Evolutionary conservation across 2,329 filamentous ascomycete species (phyloP).

Genomic region (Neonectria neomacrospora): DNA sequence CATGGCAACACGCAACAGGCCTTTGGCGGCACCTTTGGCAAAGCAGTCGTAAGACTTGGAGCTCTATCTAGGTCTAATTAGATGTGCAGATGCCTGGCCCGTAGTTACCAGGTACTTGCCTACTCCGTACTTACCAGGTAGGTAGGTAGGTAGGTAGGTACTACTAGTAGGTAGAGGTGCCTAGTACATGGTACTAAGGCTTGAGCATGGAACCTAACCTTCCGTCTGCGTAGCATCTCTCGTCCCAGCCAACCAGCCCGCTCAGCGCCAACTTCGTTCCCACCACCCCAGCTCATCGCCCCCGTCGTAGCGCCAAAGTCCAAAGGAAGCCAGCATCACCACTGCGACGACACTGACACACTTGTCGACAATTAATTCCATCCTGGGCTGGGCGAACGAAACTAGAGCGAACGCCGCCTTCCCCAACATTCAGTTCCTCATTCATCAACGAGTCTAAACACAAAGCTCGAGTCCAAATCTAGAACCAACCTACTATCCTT

Average conservation of each 20-base stretch:
- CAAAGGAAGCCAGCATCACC: conserved; percentile 31
- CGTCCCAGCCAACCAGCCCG: conserved; percentile 20
- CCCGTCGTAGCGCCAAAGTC: conserved; percentile 35
- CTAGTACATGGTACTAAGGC: too few species aligned
- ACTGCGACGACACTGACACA: conserved; percentile 32
- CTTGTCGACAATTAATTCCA: conserved; percentile 36
- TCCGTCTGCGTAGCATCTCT: conserved; percentile 3
- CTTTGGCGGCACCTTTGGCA: neutral
- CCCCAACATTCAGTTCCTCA: conserved; percentile 19
- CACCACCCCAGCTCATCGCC: conserved; percentile 30
- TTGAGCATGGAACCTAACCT: conserved; percentile 5
- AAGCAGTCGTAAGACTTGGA: neutral
- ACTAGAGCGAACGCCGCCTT: conserved; percentile 25
- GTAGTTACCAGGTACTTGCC: neutral
- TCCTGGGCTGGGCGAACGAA: conserved; percentile 20
- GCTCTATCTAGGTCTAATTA: too few species aligned
- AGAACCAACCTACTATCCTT: conserved; percentile 9
- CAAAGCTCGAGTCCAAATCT: neutral
- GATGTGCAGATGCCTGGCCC: neutral
- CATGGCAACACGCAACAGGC: neutral
- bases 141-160: too few species aligned
- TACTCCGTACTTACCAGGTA: neutral
- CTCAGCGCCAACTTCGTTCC: conserved; percentile 18
- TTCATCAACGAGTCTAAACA: conserved; percentile 11
- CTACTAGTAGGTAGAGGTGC: too few species aligned